These are phyloP conservation scores for Coriolopsis trogii DNA, from an alignment of 1,284 basidiomycete species.

Conservation along the genomic window DNA sequence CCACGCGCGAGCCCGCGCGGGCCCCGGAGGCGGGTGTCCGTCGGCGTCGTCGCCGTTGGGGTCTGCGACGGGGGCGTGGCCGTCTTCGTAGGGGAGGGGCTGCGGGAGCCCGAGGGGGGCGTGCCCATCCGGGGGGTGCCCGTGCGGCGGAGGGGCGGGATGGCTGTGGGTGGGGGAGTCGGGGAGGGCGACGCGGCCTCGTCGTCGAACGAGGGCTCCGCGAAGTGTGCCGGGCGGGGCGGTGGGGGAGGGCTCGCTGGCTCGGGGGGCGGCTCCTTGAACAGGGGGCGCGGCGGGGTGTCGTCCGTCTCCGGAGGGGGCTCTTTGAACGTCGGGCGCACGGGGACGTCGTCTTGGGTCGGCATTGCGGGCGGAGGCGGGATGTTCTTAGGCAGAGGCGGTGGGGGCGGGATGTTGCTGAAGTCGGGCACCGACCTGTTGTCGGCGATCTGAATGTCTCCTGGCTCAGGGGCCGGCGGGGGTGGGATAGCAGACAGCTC, in stretches of 20 bases:
- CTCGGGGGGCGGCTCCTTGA: constrained; percentile 51
- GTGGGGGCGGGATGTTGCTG: constrained; percentile 39
- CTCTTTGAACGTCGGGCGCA: constrained; percentile 38
- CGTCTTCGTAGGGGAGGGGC: constrained; percentile 41
- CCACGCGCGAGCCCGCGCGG: constrained; percentile 53
- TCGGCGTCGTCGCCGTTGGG: constrained; percentile 48
- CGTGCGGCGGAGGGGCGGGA: constrained; percentile 40
- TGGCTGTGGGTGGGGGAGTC: constrained; percentile 40
- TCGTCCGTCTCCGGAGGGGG: constrained; percentile 44
- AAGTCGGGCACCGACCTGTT: constrained; percentile 20
- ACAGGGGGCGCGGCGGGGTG: constrained; percentile 47
- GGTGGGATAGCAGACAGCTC: constrained; percentile 19
- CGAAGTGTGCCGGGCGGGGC: constrained; percentile 30
- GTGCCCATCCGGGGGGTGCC: constrained; percentile 34
- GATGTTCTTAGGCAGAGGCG: constrained; percentile 35
- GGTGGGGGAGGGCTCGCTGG: constrained; percentile 31
- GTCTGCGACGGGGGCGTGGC: constrained; percentile 36
- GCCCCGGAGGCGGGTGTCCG: constrained; percentile 50
- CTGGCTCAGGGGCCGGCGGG: constrained; percentile 24
- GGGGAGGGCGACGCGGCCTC: constrained; percentile 29
- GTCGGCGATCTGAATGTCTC: constrained; percentile 18
- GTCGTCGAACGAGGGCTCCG: constrained; percentile 34
- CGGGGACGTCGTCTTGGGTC: constrained; percentile 1
- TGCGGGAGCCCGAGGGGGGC: constrained; percentile 40
- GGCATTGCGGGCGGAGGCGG: constrained; percentile 35